phyloP scores from a whole-genome alignment of 208 protist genomes.

The Novymonas esmeraldas region DNA sequence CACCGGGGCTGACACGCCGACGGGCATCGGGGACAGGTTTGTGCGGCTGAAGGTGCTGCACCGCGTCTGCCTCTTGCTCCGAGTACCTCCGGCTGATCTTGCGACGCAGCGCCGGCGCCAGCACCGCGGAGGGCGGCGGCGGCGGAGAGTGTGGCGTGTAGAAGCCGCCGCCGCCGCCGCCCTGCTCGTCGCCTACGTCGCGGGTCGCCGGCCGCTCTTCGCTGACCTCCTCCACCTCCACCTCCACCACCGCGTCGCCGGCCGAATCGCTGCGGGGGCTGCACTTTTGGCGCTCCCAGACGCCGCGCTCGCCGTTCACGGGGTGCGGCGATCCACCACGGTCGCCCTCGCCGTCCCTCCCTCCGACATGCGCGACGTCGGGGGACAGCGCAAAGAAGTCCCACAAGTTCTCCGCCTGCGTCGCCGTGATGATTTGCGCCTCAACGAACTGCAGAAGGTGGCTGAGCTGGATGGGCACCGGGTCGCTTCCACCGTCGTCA shows the following conservation, averaged over 20 bases:
- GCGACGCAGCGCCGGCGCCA: slow-evolving; percentile 41
- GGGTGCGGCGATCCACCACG: not conserved
- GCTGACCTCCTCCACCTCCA: not conserved
- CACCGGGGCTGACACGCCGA: slow-evolving; percentile 1
- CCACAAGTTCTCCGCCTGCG: slow-evolving; percentile 78
- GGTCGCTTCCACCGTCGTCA: slow-evolving; percentile 38
- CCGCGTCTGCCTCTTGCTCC: slow-evolving; percentile 18
- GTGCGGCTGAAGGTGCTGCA: slow-evolving; percentile 18
- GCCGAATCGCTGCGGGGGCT: no score
- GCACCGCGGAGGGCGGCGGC: slow-evolving; percentile 19
- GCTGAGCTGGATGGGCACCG: slow-evolving; percentile 70
- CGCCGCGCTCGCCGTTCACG: not conserved
- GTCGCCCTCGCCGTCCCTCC: not conserved
- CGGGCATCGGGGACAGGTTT: slow-evolving; percentile 10
- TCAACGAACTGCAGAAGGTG: slow-evolving; percentile 81
- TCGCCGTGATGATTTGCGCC: slow-evolving; percentile 77
- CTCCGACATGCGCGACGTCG: not conserved
- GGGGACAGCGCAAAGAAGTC: slow-evolving; percentile 48
- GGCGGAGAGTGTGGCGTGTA: slow-evolving; percentile 12
- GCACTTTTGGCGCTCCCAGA: no score
- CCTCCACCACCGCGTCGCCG: not conserved
- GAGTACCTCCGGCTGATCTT: slow-evolving; percentile 46
- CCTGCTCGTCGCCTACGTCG: not conserved
- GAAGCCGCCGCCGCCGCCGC: slow-evolving; percentile 3
- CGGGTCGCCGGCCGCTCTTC: not conserved